Conservation (phyloP, 805 yeast species). For the Hanseniaspora taiwanica region DNA sequence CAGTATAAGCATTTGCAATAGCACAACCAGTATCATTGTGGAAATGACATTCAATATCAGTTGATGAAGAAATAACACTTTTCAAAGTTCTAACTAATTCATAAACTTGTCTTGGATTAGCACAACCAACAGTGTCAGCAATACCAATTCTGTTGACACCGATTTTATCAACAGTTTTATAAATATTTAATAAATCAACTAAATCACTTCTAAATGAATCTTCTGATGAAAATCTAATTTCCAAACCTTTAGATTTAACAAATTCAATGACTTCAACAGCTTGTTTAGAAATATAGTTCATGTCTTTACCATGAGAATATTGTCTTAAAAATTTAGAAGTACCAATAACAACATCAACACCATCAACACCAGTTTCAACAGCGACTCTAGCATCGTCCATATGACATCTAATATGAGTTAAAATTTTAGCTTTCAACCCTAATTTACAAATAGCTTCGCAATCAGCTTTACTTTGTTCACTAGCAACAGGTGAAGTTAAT, state of each 20-base stretch:
- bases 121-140: conserved; percentile 98
- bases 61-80: conserved; percentile 84
- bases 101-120: conserved; percentile 97
- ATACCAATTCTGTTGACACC: conserved; percentile 98
- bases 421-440: conserved; percentile 88
- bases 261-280: conserved; percentile 96
- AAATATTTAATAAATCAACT: conserved; percentile 87
- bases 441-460: conserved; percentile 98
- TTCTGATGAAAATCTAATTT: conserved; percentile 92
- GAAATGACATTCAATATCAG: conserved; percentile 98
- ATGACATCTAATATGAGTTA: conserved; percentile 95
- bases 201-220: conserved; percentile 95
- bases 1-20: conserved; percentile 96
- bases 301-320: conserved; percentile 95
- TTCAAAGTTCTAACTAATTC: conserved; percentile 89
- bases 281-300: conserved; percentile 91
- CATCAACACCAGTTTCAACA: conserved; percentile 97
- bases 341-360: conserved; percentile 97
- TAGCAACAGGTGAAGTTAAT: conserved; percentile 94
- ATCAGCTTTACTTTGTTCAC: conserved; percentile 83
- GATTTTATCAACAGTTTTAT: conserved; percentile 90
- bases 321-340: conserved; percentile 91
- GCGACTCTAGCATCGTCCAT: conserved; percentile 98
- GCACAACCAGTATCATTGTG: conserved; percentile 99
- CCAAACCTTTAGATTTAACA: conserved; percentile 93